A percentile compares a stretch with the other conserved stretches of the same genome.
Evolutionary conservation across 345 rosid genomes (phyloP).

Genomic region (Tarenaya hassleriana): DNA sequence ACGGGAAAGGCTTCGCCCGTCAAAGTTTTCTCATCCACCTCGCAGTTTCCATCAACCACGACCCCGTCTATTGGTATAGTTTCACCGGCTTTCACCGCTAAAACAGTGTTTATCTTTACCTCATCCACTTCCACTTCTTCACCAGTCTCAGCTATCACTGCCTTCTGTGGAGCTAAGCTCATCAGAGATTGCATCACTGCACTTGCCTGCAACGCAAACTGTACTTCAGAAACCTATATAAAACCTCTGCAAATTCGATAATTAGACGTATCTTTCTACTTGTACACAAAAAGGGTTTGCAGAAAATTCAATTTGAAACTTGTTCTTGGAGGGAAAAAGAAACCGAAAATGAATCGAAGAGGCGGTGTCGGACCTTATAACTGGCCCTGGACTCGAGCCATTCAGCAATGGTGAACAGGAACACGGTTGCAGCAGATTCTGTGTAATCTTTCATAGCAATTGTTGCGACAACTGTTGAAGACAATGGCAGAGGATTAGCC

Average conservation of each 20-base stretch:
- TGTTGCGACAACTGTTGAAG: conserved; percentile 66
- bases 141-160: conserved; percentile 78
- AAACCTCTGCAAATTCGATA: no score
- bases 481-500: background rate
- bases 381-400: conserved; percentile 95
- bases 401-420: conserved; percentile 69
- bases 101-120: conserved; percentile 50
- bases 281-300: background rate
- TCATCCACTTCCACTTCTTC: conserved; percentile 70
- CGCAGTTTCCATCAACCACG: conserved; percentile 74
- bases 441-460: conserved; percentile 64
- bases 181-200: conserved; percentile 75
- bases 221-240: no score
- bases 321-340: no score
- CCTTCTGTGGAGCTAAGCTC: conserved; percentile 78
- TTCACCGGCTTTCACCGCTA: conserved; percentile 85
- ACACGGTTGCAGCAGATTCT: conserved; percentile 84
- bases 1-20: conserved; percentile 93
- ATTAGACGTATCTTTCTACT: no score
- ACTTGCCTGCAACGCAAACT: conserved; percentile 49
- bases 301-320: background rate
- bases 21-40: conserved; percentile 85
- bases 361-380: conserved; percentile 53
- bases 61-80: conserved; percentile 82
- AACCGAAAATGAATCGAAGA: background rate